Evolutionary conservation across 805 yeast genomes (phyloP), one percentile per base, ranked within the genome.

Genomic region (Candida glaebosa): DNA sequence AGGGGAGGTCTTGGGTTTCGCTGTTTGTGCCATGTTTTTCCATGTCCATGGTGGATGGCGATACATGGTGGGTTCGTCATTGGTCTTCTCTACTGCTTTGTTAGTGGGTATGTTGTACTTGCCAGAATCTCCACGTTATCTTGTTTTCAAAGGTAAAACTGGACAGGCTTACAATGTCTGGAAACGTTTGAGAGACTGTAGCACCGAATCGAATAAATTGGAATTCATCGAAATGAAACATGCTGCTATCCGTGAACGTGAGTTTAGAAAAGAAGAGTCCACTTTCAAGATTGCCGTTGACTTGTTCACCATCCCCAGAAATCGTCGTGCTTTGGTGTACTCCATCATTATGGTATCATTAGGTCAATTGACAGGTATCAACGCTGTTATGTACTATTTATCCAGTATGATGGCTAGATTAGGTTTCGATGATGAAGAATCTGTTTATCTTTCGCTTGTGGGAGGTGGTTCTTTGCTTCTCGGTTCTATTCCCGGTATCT

Each of bases 311-410:
- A 65, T 73, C 40, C 73, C 82, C 35, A 73, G 87, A 58, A 76
- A 75, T 56, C 73, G 85, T 49, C 75, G 85, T 53, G 82, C 85
- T 8, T 65, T 81, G 34, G 58, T 77, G 16, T 80, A 79, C 55
- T 72, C 84, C 7, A 65, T 67, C 39, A 69, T 76, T 49, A 79
- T 80, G 84, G 70, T 79, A 42, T 60, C 73, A 49, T 65, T 79
- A 42, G 83, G 83, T 39, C 87, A 81, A 57, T 71, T 81, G 63
- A 79, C 85, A 3, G 86, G 86, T 67, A 75, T 81, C 50, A 81
- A 81, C 52, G 85, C 81, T 31, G 74, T 81, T 44, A 70, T 80
- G 76, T 81, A 80, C 65, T 77, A 81, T 59, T 71, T 80, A 77
- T 73, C 83, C 36, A 75, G 75, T 3, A 61, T 81, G 53, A 74